These are phyloP conservation scores for Chaetoceros tenuissimus DNA, from an alignment of 108 stramenopile genomes.

Conservation along the genomic window DNA sequence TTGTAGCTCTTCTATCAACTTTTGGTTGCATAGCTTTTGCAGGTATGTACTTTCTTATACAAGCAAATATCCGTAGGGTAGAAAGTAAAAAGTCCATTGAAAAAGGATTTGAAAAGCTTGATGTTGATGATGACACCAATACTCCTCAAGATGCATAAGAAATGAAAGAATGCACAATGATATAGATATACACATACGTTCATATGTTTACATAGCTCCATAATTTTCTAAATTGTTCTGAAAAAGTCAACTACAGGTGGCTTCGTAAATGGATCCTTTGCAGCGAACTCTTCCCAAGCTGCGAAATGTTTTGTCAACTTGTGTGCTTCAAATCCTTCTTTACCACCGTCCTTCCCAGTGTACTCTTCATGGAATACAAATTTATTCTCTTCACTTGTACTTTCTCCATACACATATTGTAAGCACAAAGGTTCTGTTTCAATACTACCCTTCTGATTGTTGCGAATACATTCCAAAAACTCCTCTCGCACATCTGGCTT, in stretches of 20 bases:
- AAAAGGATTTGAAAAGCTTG: too few relatives aligned
- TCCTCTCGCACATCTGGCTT: conserved; percentile 27
- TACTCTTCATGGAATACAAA: conserved; percentile 52
- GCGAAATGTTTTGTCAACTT: conserved; percentile 28
- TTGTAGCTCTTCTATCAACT: too few relatives aligned
- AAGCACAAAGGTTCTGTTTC: conserved; percentile 27
- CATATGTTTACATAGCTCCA: too few relatives aligned
- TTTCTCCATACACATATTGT: conserved; percentile 39
- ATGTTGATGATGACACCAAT: too few relatives aligned
- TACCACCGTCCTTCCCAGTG: conserved; percentile 21
- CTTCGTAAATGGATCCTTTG: conserved; percentile 24
- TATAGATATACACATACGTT: too few relatives aligned
- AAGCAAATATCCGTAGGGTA: too few relatives aligned
- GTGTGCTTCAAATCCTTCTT: conserved; percentile 47
- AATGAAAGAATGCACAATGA: too few relatives aligned
- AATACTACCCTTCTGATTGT: conserved; percentile 34
- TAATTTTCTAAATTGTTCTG: conserved; percentile 13
- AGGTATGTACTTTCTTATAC: too few relatives aligned
- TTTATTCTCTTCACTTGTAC: conserved; percentile 6
- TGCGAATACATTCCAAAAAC: conserved; percentile 30
- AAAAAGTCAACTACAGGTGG: conserved; percentile 29
- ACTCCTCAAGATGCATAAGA: too few relatives aligned
- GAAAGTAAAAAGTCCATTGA: too few relatives aligned
- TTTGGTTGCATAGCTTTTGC: too few relatives aligned
- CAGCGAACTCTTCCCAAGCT: conserved; percentile 43